phyloP scores from a whole-genome alignment of 768 basidiomycete genomes.

The Melanogaster broomeanus region DNA sequence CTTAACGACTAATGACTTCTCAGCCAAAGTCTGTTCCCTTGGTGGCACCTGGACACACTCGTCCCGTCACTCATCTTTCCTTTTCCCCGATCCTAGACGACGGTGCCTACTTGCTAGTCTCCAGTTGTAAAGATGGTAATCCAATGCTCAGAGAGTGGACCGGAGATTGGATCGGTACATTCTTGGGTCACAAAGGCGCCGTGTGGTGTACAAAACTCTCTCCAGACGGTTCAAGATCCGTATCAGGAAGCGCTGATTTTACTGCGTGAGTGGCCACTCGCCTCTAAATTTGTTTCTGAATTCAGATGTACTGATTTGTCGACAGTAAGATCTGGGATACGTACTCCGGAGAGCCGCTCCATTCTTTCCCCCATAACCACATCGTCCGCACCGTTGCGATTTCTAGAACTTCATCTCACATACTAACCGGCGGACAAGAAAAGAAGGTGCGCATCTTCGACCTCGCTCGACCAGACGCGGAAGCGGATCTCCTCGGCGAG shows the following conservation, averaged over 20 bases:
- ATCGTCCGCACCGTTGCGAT: slow-evolving; percentile 96
- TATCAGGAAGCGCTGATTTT: slow-evolving; percentile 94
- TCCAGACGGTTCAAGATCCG: slow-evolving; percentile 81
- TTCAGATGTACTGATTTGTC: slow-evolving; percentile 9
- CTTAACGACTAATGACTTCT: slow-evolving; percentile 55
- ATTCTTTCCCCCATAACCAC: slow-evolving; percentile 98
- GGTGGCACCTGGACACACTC: slow-evolving; percentile 83
- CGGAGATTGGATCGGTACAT: slow-evolving; percentile 98
- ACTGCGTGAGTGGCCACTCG: slow-evolving; percentile 71
- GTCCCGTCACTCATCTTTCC: slow-evolving; percentile 90
- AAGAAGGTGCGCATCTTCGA: slow-evolving; percentile 98
- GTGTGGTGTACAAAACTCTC: slow-evolving; percentile 97
- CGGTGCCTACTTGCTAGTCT: slow-evolving; percentile 85
- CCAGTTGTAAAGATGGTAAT: slow-evolving; percentile 98
- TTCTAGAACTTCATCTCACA: slow-evolving; percentile 65
- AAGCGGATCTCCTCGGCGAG: slow-evolving; percentile 78
- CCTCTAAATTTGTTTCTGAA: not conserved
- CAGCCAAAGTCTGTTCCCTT: slow-evolving; percentile 74
- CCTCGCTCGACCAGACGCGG: slow-evolving; percentile 81
- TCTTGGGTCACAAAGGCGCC: slow-evolving; percentile 89
- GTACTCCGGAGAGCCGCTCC: slow-evolving; percentile 80
- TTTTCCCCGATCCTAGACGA: slow-evolving; percentile 89
- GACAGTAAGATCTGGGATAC: slow-evolving; percentile 95
- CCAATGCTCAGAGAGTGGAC: slow-evolving; percentile 97
- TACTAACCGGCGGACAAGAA: slow-evolving; percentile 93